phyloP scores from a whole-genome alignment of 768 basidiomycete genomes.

The Collybia sordida region DNA sequence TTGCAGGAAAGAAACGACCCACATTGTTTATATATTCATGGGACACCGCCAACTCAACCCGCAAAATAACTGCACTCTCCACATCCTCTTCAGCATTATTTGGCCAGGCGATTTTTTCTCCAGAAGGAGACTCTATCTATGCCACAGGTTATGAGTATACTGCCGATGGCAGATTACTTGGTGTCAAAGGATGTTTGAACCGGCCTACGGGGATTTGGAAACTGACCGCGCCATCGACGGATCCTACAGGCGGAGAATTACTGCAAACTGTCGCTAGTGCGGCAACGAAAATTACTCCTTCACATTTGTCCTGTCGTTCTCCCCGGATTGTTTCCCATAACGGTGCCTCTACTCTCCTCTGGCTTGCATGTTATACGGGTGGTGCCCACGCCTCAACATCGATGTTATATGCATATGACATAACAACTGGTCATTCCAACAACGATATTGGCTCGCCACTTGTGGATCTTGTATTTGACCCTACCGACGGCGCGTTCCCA shows the following conservation, averaged over 20 bases:
- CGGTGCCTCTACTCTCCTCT: conserved; percentile 36
- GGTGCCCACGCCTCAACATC: conserved; percentile 62
- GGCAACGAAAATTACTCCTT: conserved; percentile 39
- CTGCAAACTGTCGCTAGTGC: conserved; percentile 11
- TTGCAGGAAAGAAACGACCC: conserved; percentile 52
- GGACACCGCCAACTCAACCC: conserved; percentile 17
- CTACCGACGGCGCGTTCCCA: conserved; percentile 46
- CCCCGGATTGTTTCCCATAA: conserved; percentile 44
- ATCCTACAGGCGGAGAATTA: conserved; percentile 5
- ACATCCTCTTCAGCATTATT: conserved; percentile 34
- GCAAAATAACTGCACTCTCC: conserved; percentile 9
- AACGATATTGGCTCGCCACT: conserved; percentile 23
- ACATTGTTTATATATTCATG: conserved; percentile 55
- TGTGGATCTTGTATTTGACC: conserved; percentile 42
- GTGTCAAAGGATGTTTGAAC: conserved; percentile 60
- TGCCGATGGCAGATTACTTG: conserved; percentile 56
- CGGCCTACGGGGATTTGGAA: conserved; percentile 59
- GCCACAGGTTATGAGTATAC: conserved; percentile 65
- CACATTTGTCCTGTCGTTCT: conserved; percentile 53
- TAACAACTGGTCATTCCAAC: conserved; percentile 19
- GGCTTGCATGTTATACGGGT: conserved; percentile 53
- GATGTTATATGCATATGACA: conserved; percentile 43
- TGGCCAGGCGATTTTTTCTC: conserved; percentile 56
- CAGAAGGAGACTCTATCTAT: conserved; percentile 40
- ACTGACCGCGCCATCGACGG: conserved; percentile 26